A percentile compares a stretch with the other conserved stretches of the same genome.
phyloP scores from a whole-genome alignment of 2,329 filamentous ascomycete species.

The Nemania diffusa region DNA sequence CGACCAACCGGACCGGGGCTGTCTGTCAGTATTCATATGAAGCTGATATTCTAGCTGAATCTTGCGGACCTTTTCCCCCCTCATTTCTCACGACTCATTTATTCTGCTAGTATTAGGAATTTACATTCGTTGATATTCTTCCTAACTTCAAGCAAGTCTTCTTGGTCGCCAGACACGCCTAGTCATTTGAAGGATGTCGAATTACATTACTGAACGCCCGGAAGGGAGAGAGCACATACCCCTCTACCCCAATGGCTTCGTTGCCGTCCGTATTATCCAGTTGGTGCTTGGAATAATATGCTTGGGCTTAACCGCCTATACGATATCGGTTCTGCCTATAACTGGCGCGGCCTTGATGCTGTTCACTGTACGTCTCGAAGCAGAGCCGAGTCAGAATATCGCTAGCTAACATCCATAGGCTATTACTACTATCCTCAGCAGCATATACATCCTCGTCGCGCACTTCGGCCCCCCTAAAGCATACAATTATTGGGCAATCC shows the following conservation, averaged over 20 bases:
- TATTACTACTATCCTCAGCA: slow-evolving; percentile 57
- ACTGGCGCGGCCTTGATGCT: slow-evolving; percentile 46
- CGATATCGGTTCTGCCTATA: slow-evolving; percentile 49
- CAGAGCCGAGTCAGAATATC: not conserved
- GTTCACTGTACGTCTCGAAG: slow-evolving; percentile 54
- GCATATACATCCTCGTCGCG: slow-evolving; percentile 60
- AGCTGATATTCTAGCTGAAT: slow-evolving; percentile 7
- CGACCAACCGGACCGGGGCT: not conserved
- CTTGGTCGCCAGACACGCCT: not conserved
- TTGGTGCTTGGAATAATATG: slow-evolving; percentile 58
- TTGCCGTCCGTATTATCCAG: slow-evolving; percentile 58
- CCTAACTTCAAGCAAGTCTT: slow-evolving; percentile 3
- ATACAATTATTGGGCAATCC: slow-evolving; percentile 65
- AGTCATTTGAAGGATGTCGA: slow-evolving; percentile 35
- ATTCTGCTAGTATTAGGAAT: not conserved
- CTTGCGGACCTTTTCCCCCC: not conserved
- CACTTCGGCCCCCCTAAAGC: slow-evolving; percentile 52
- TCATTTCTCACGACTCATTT: not conserved
- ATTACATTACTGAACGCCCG: slow-evolving; percentile 48
- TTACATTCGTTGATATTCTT: not conserved
- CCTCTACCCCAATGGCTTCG: slow-evolving; percentile 57
- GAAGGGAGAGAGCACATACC: slow-evolving; percentile 59
- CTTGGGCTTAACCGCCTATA: slow-evolving; percentile 60
- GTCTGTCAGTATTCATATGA: slow-evolving; percentile 18
- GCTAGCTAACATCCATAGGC: slow-evolving; percentile 45